A percentile compares a stretch with the other conserved stretches of the same genome.
phyloP scores from a whole-genome alignment of 1,284 basidiomycete species.

The Cutaneotrichosporon cyanovorans region DNA sequence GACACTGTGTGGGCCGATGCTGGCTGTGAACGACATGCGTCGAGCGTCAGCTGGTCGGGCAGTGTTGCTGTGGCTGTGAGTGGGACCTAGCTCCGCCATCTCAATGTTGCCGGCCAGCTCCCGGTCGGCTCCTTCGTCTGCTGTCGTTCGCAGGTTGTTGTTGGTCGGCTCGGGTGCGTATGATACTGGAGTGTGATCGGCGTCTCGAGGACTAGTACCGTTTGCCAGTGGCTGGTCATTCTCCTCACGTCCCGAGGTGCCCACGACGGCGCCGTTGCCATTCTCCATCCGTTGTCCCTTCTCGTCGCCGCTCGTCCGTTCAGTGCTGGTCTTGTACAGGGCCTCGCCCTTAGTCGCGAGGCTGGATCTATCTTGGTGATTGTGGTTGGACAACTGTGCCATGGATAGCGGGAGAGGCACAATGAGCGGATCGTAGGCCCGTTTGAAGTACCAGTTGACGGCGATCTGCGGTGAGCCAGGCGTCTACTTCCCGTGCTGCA shows the following conservation, averaged over 20 bases:
- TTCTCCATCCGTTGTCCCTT: neutral
- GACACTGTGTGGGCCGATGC: neutral
- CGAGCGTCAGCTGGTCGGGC: no score
- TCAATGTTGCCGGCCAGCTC: neutral
- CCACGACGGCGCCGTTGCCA: no score
- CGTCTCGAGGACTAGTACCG: no score
- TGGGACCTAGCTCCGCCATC: conserved; percentile 5
- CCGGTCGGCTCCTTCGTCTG: neutral
- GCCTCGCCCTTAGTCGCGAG: no score
- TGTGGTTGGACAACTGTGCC: conserved; percentile 59
- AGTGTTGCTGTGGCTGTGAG: neutral
- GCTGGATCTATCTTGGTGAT: conserved; percentile 28
- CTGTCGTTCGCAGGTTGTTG: no score
- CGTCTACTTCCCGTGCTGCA: no score
- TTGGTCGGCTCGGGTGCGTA: no score
- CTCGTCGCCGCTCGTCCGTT: neutral
- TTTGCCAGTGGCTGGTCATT: no score
- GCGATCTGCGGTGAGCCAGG: conserved; percentile 44
- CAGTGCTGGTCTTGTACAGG: no score
- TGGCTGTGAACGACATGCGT: neutral
- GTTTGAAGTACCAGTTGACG: conserved; percentile 60
- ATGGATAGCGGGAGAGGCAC: conserved; percentile 65
- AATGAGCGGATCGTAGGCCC: conserved; percentile 54
- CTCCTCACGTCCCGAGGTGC: no score
- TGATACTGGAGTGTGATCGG: no score